Base-by-base conservation (phyloP, 495 filamentous ascomycete genomes). In the Cercophora newfieldiana region DNA sequence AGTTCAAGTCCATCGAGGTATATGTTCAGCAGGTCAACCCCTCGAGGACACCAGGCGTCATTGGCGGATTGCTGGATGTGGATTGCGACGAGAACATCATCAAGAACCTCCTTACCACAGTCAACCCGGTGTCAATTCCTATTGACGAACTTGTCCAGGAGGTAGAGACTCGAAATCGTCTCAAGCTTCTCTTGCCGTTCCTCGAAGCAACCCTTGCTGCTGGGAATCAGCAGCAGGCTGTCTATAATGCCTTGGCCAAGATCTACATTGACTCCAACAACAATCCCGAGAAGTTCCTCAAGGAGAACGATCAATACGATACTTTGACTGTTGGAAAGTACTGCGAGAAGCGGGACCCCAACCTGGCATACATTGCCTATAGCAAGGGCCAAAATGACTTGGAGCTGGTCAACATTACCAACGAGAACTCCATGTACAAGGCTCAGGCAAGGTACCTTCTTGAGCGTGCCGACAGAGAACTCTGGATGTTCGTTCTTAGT, bases 211-310 rank as follows among this genome's bases (percentile, higher is more conserved):
- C 92, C 19, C 80, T 98, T 47, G 91, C 91, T 37, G 87, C 86
- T 63, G 96, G 96, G 44, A 97, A 97, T 79, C 92, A 97, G 77
- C 95, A 99, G 78, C 92, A 96, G 79, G 96, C 95, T 28, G 92
- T 99, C 54, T 99, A 93, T 84, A 97, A 99, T 69, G 96, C 96
- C 16, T 86, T 99, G 37, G 96, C 96, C 7, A 99, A 99, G 89
- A 98, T 99, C 67, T 99, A 99, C 81, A 99, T 99, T 68, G 96
- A 98, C 78, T 94, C 90, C 77, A 99, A 99, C 84, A 97, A 97
- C 80, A 93, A 97, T 75, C 96, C 96, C 0, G 96, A 99, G 85
- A 94, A 92, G 74, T 99, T 99, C 84, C 83, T 99, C 54, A 96
- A 93, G 82, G 95, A 98, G 80, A 99, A 98, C 76, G 92, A 97